Evolutionary conservation across 108 stramenopile genomes (phyloP).

Genomic region (Skeletonema potamos): DNA sequence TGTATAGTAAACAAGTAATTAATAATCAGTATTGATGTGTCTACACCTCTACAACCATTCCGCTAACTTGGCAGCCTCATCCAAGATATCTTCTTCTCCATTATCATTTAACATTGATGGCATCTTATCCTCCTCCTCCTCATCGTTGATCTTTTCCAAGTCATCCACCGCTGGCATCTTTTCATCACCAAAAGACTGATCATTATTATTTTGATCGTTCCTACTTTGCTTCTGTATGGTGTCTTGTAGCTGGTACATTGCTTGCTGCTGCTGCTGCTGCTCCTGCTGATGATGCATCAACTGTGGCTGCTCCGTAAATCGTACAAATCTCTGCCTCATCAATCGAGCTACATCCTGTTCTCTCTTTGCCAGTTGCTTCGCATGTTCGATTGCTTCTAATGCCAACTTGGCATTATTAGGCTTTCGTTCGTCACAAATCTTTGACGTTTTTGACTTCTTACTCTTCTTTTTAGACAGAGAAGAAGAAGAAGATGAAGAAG

Average conservation of each 20-base stretch:
- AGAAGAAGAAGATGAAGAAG: background rate
- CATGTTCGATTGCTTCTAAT: background rate
- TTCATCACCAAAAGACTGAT: background rate
- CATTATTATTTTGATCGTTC: background rate
- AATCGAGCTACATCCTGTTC: background rate
- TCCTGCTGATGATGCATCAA: too few relatives aligned
- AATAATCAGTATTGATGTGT: too few relatives aligned
- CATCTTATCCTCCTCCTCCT: too few relatives aligned
- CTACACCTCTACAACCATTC: background rate
- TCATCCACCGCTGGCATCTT: background rate
- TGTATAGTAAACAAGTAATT: too few relatives aligned
- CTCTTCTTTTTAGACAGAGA: background rate
- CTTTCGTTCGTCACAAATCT: too few relatives aligned
- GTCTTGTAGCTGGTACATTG: too few relatives aligned
- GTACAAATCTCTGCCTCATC: background rate
- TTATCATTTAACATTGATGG: too few relatives aligned
- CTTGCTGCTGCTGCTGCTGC: too few relatives aligned
- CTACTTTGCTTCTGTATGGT: background rate
- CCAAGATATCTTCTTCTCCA: background rate
- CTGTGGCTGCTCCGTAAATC: background rate
- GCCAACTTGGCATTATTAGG: background rate
- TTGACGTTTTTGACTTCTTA: background rate
- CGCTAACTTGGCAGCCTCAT: background rate
- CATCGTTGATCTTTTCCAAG: background rate
- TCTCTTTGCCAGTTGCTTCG: background rate